Percentiles rank a stretch among this genome's conserved stretches.
Evolutionary conservation across 2,329 filamentous ascomycete genomes (phyloP).

Genomic region (Epichloe amarillans): DNA sequence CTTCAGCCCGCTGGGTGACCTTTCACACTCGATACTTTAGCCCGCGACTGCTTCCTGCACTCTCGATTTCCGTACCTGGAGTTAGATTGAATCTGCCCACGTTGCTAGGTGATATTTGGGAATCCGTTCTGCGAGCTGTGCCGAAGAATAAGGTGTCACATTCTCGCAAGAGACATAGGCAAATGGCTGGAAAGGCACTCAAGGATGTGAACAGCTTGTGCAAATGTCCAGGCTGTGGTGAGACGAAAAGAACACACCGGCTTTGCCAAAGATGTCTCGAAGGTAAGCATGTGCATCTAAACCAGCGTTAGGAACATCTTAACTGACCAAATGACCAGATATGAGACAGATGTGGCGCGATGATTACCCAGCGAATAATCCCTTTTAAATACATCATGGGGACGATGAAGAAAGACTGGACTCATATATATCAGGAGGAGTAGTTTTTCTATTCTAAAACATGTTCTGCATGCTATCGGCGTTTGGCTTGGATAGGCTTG

Average conservation of each 20-base stretch:
- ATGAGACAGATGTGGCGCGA: constrained; percentile 32
- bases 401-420: constrained; percentile 7
- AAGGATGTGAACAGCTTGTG: constrained; percentile 82
- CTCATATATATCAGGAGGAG: constrained; percentile 15
- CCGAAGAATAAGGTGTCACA: constrained; percentile 99
- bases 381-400: constrained; percentile 13
- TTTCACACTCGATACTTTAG: constrained; percentile 32
- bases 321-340: constrained; percentile 19
- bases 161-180: constrained; percentile 83
- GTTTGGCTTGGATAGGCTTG: constrained; percentile 20
- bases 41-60: constrained; percentile 35
- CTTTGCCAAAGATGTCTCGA: constrained; percentile 78
- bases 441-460: constrained; percentile 18
- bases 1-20: constrained; percentile 28
- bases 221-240: constrained; percentile 80
- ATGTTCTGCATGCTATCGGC: constrained; percentile 20
- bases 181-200: constrained; percentile 89
- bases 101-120: constrained; percentile 77
- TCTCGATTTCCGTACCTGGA: constrained; percentile 46
- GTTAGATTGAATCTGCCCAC: constrained; percentile 42
- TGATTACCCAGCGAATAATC: constrained; percentile 22
- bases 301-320: not conserved
- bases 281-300: constrained; percentile 40
- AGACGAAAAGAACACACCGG: constrained; percentile 75
- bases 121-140: constrained; percentile 79